A percentile compares a stretch with the other conserved stretches of the same genome.
Evolutionary conservation across 2,329 filamentous ascomycete genomes (phyloP).

Genomic region (Talaromyces islandicus): DNA sequence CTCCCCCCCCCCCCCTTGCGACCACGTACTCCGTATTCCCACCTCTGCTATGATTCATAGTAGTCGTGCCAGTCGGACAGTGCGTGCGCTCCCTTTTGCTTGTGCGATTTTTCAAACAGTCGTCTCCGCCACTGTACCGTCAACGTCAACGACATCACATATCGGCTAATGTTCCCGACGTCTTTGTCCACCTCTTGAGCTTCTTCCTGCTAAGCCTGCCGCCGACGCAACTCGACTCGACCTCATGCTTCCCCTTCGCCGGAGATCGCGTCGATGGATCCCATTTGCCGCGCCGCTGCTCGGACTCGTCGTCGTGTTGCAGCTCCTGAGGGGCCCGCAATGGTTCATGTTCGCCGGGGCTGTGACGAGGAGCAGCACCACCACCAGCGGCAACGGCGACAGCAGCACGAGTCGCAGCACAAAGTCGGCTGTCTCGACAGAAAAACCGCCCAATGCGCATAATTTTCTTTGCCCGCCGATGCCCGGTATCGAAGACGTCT

Average conservation of each 20-base stretch:
- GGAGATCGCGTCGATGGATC: slow-evolving; percentile 28
- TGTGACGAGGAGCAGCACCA: slow-evolving; percentile 7
- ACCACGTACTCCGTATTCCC: not conserved
- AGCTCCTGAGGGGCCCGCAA: slow-evolving; percentile 45
- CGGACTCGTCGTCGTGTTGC: slow-evolving; percentile 48
- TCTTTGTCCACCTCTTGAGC: not conserved
- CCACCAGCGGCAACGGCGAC: not conserved
- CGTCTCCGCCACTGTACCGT: not conserved
- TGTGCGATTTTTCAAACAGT: not conserved
- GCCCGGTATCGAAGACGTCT: slow-evolving; percentile 45
- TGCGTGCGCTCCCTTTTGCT: not conserved
- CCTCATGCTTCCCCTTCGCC: slow-evolving; percentile 40
- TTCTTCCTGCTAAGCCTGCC: not conserved
- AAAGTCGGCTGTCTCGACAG: slow-evolving; percentile 2
- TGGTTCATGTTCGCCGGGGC: slow-evolving; percentile 4
- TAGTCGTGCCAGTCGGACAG: not conserved
- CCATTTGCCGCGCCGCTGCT: slow-evolving; percentile 50
- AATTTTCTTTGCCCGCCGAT: slow-evolving; percentile 25
- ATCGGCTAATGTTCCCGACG: not conserved
- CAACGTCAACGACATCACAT: not conserved
- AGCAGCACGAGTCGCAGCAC: slow-evolving; percentile 1
- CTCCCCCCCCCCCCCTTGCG: too few species aligned
- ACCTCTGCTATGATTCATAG: not conserved
- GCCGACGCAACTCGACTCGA: not conserved
- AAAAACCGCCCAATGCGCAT: not conserved